Base-by-base conservation (phyloP, 1,139 yeast species). In the Hansenula sp. region DNA sequence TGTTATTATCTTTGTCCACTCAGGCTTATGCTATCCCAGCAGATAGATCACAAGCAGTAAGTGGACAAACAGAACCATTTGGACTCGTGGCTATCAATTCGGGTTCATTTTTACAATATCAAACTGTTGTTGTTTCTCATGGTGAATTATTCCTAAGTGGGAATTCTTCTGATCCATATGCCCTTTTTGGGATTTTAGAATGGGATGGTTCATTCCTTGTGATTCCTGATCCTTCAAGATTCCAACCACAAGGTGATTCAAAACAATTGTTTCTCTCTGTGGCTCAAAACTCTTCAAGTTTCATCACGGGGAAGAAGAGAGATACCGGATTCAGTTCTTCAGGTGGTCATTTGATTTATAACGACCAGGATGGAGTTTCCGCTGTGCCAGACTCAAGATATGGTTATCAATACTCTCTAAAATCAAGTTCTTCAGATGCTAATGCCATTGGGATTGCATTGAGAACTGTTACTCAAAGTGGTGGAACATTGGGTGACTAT, bases 101-200 rank as follows among this genome's bases (percentile, higher is more conserved):
- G 25, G 63, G 60, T 17, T 48, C 62, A 21, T 40, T 41, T 6
- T 41, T 59, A 38, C 63, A 60, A 42, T 53, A 53, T 37, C 48
- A 51, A 28, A 24, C 51, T 16, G 47, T 48, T 13, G 43, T 41
- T 18, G 33, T 41, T 32, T 31, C 40, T 16, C 19, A 36, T 15
- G 43, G 40, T 36, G 40, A n/a, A 18, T 21, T 36, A 9, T 31
- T 31, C 24, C 15, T 41, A 3, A 21, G 38, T 29, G 43, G 38
- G 21, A n/a, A 25, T 12, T 32, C 38, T 11, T 5, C 31, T 6
- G 42, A 40, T n/a, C 42, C 42, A 15, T 40, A 40, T 12, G n/a
- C 15, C 5, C 34, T 40, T 15, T 8, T 16, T n/a, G 42, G 42
- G 15, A 12, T 17, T 19, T 21, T 36, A 11, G 15, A 16, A n/a